Evolutionary conservation across 2,329 filamentous ascomycete species (phyloP), one percentile per base, ranked within the genome.

Genomic region (Fusarium incarnatum): DNA sequence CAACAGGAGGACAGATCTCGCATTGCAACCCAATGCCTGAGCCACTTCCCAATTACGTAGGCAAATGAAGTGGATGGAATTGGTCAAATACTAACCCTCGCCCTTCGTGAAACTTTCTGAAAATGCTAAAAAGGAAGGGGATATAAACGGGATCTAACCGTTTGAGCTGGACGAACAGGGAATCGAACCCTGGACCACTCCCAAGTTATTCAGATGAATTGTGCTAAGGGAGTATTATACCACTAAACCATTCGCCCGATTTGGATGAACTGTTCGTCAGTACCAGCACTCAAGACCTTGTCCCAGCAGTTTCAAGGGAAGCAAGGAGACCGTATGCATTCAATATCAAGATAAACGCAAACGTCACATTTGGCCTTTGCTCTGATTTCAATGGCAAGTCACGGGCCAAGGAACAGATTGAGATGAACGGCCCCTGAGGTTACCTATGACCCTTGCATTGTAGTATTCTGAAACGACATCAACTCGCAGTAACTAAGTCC

Each of bases 31-130:
- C 12, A 28, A 3, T 28, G 28, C 11, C 28, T 28, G 5, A 2
- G 28, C 18, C 34, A 4, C 18, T 37, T 11, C 5, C 3, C 0
- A 37, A 11, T 6, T 37, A 6, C 10, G 9, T 37, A 6, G 5
- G 34, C 34, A 2, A 37, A 5, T n/a, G 10, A 37, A 6, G 34
- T 3, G 0, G 1, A 3, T 3, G 0, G 1, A 3, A 37, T n/a
- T 7, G 5, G 6, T 11, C 9, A 37, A 3, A 6, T 0, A 37
- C 5, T 37, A 1, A 4, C 5, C 3, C 5, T 6, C 9, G 9
- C 0, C 2, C 9, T n/a, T 37, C 3, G 9, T 37, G 0, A 37
- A 37, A 7, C 7, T 4, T 4, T 37, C 9, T 2, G 4, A n/a
- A 37, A 7, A n/a, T 11, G 3, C 6, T 6, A 37, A n/a, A 37